A percentile compares a stretch with the other conserved stretches of the same genome.
Conservation (phyloP, 164 flowering plant genomes). For the Magnolia sinica region DNA sequence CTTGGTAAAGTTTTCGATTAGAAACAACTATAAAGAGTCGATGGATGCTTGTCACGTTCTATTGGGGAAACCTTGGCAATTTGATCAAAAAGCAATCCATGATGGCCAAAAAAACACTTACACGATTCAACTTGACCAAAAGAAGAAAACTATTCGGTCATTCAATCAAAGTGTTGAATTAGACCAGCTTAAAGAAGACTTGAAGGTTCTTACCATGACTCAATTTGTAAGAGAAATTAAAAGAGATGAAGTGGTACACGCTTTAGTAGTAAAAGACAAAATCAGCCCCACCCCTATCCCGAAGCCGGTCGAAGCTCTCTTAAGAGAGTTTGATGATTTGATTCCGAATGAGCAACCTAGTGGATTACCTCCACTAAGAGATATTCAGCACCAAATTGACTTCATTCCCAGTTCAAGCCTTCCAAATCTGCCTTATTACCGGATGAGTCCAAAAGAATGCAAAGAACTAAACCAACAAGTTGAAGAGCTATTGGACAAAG, state of each 20-base stretch:
- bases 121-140: neutral
- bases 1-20: neutral
- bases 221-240: neutral
- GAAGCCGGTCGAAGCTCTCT: neutral
- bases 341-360: neutral
- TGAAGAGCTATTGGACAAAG: slow-evolving; percentile 4
- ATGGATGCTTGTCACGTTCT: slow-evolving; percentile 3
- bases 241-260: neutral
- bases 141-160: neutral
- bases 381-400: neutral
- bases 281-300: too few species aligned
- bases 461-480: slow-evolving; percentile 2
- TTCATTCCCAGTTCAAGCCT: neutral
- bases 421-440: too few species aligned
- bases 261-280: neutral
- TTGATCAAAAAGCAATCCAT: neutral
- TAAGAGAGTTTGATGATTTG: neutral
- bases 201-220: neutral
- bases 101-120: neutral
- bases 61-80: neutral
- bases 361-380: slow-evolving; percentile 1
- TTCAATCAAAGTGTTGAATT: neutral
- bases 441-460: too few species aligned
- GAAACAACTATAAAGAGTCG: neutral
- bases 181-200: neutral